phyloP scores from a whole-genome alignment of 1,284 basidiomycete species.

The Malassezia nana region DNA sequence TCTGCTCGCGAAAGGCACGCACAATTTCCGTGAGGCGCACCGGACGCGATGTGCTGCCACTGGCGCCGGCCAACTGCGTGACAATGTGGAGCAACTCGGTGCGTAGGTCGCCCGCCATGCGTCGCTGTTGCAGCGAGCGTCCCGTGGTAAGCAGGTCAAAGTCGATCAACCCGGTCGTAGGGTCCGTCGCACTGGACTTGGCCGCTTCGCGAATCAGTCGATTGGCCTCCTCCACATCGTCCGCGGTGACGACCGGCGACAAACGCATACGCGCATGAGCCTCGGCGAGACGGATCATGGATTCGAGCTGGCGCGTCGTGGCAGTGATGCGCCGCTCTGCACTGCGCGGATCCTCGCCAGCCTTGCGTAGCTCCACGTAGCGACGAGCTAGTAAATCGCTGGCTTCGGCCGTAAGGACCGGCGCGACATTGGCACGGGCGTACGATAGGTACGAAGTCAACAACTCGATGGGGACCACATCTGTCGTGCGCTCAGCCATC shows the following conservation, averaged over 20 bases:
- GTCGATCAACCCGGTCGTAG: conserved; percentile 87
- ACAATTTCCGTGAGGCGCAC: conserved; percentile 38
- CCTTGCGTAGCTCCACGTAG: conserved; percentile 88
- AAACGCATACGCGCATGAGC: conserved; percentile 93
- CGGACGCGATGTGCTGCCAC: conserved; percentile 20
- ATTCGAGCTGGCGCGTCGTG: conserved; percentile 91
- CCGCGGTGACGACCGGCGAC: conserved; percentile 68
- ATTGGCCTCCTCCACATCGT: conserved; percentile 80
- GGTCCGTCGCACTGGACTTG: conserved; percentile 66
- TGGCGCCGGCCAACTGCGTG: conserved; percentile 26
- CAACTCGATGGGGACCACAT: conserved; percentile 74
- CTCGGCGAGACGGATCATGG: conserved; percentile 93
- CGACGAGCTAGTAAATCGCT: conserved; percentile 71
- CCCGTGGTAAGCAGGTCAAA: conserved; percentile 92
- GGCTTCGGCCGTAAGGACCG: conserved; percentile 77
- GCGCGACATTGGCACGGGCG: conserved; percentile 76
- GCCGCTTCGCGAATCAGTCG: conserved; percentile 91
- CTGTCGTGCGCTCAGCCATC: conserved; percentile 54
- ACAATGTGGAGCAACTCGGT: conserved; percentile 38
- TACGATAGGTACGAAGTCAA: conserved; percentile 91
- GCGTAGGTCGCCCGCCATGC: conserved; percentile 40
- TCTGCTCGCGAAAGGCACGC: conserved; percentile 39
- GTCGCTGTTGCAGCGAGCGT: conserved; percentile 69
- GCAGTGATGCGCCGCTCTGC: conserved; percentile 92
- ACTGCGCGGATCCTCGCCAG: conserved; percentile 63